Conservation (phyloP, 2,329 filamentous ascomycete species). For the Verticillium dahliae region DNA sequence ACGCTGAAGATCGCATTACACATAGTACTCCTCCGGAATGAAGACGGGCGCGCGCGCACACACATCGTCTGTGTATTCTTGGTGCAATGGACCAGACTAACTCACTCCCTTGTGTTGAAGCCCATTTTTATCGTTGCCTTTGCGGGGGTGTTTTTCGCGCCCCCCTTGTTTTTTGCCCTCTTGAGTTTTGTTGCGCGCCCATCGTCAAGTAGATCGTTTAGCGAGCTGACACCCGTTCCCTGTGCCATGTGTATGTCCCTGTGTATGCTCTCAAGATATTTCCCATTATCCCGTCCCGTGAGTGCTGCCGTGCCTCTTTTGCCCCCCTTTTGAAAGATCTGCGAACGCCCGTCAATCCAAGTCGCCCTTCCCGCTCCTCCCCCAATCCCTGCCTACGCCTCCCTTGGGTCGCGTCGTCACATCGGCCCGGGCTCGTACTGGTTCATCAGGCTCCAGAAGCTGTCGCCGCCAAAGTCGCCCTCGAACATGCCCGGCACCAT, state of each 20-base stretch:
- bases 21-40: background rate
- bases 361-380: background rate
- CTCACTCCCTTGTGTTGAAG: too few relatives aligned
- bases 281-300: background rate
- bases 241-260: too few relatives aligned
- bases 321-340: background rate
- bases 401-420: background rate
- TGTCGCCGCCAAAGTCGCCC: slow-evolving; percentile 47
- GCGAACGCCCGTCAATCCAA: too few relatives aligned
- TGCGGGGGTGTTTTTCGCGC: too few relatives aligned
- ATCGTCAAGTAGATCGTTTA: too few relatives aligned
- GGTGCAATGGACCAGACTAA: too few relatives aligned
- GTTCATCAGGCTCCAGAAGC: slow-evolving; percentile 51
- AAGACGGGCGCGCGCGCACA: background rate
- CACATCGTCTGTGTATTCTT: background rate
- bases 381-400: background rate
- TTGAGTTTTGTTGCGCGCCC: too few relatives aligned
- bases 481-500: slow-evolving; percentile 41
- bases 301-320: background rate
- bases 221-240: too few relatives aligned
- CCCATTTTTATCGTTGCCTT: too few relatives aligned
- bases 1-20: background rate
- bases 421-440: slow-evolving; percentile 29
- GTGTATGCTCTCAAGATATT: background rate
- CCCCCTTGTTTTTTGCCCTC: too few relatives aligned